Base-by-base conservation (phyloP, 169 alveolate genomes). In the Fabrea salina region DNA sequence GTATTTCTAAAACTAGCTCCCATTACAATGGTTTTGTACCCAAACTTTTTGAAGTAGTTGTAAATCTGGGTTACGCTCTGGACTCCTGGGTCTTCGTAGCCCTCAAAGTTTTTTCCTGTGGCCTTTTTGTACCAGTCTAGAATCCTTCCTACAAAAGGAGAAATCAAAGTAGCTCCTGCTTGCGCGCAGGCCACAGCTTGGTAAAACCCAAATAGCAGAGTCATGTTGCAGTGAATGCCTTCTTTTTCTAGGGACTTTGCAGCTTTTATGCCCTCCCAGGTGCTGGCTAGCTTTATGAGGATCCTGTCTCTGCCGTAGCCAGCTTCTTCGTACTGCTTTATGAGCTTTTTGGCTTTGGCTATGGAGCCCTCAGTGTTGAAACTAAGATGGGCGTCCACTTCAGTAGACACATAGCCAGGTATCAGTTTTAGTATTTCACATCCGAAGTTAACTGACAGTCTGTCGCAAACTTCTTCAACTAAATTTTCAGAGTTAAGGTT, bases 261-360 rank as follows among this genome's bases (percentile, higher is more conserved):
- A 41, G 97, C 97, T 70, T 91, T 70, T 37, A 91, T 90, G 44
- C 97, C 95, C 68, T 94, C 97, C 97, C 97, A 94, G 5, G 97
- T 94, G 11, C 93, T 67, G n/a, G 96, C 96, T 25, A 91, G 80
- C 67, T 94, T 91, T 72, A 94, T 89, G 44, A 92, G 68, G 37
- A 94, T 87, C 43, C 96, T 82, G 2, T 87, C 91, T 58, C 80
- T 87, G 27, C 71, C 43, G 25, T 86, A 79, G 19, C 96, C 97
- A 32, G 68, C 80, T 22, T 84, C 77, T 78, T 87, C 85, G 78
- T 92, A 94, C 84, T 89, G 13, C n/a, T 49, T 33, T 6, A 90
- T 85, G 40, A 94, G 30, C 72, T 77, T 81, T 53, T 77, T 82
- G 11, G 94, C 96, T 80, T 87, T 83, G 8, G 77, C 64, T n/a